Base-by-base conservation (phyloP, 106 monocot genomes). In the Dioscorea dumetorum region DNA sequence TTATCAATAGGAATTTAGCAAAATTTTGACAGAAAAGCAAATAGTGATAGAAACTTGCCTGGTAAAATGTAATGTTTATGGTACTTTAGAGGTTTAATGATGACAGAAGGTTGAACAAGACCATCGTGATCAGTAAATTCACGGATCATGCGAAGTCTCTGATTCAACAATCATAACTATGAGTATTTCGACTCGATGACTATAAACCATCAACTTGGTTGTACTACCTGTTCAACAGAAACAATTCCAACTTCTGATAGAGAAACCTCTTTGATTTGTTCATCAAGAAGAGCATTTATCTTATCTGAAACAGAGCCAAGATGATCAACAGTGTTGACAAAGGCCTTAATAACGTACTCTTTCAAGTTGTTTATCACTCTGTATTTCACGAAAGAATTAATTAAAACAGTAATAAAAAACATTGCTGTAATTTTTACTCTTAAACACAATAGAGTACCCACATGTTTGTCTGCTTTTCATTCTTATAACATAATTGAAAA, bases 61-160 rank as follows among this genome's bases (percentile, higher is more conserved):
- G 79, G 91, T 66, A 97, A 72, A 19, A 78, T 85, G 64, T 97
- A 97, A 53, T 78, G 87, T 70, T 89, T 97, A 74, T 97, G 89
- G 67, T 84, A 92, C 58, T 81, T 87, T 14, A 87, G 86, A 14
- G 84, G 74, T 64, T 77, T 68, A 49, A 80, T 84, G 33, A 80
- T 53, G 16, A 89, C 51, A 59, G 88, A 80, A 57, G 89, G 97
- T 57, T 97, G 86, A 68, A 83, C 63, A 33, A 84, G 74, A n/a
- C n/a, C n/a, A n/a, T n/a, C n/a, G n/a, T n/a, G n/a, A n/a, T n/a
- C n/a, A n/a, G n/a, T n/a, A n/a, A n/a, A n/a, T n/a, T n/a, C n/a
- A n/a, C n/a, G n/a, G n/a, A n/a, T n/a, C n/a, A n/a, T n/a, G n/a
- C n/a, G n/a, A n/a, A n/a, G n/a, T n/a, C n/a, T n/a, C n/a, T n/a